These are phyloP conservation scores for Luffa acutangula DNA, from an alignment of 306 rosid species.

Conservation along the genomic window DNA sequence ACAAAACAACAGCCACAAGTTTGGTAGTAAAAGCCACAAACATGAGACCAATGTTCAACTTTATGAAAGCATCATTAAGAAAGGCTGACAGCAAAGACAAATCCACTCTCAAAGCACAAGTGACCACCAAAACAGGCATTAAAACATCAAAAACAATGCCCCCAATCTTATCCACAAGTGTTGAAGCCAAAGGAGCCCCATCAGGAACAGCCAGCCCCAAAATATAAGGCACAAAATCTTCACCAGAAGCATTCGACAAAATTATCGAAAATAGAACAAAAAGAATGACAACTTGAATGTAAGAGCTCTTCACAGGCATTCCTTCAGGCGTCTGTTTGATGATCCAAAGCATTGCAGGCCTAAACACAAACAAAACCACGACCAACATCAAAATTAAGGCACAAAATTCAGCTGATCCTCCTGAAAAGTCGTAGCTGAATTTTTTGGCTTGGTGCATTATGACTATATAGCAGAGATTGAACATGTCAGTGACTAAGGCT, in stretches of 20 bases:
- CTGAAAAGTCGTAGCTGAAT: neutral
- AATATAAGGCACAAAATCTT: conserved; percentile 23
- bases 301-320: conserved; percentile 27
- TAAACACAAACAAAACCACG: conserved; percentile 12
- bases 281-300: conserved; percentile 21
- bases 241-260: conserved; percentile 10
- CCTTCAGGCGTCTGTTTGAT: conserved; percentile 57
- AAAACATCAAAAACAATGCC: conserved; percentile 29
- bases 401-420: neutral
- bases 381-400: neutral
- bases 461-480: neutral
- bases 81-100: neutral
- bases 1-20: conserved; percentile 17
- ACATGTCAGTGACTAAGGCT: conserved; percentile 33
- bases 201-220: conserved; percentile 57
- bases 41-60: conserved; percentile 1
- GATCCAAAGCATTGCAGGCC: conserved; percentile 50
- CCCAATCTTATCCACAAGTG: conserved; percentile 36
- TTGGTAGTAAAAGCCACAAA: conserved; percentile 17
- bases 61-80: neutral
- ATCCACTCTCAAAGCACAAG: conserved; percentile 36
- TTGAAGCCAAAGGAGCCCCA: conserved; percentile 59
- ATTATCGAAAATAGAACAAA: conserved; percentile 1
- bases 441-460: neutral
- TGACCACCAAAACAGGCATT: conserved; percentile 38